Percentiles rank a stretch among this genome's conserved stretches.
These are phyloP conservation scores for Lepraria neglecta DNA, from an alignment of 495 filamentous ascomycete species.

Conservation along the genomic window DNA sequence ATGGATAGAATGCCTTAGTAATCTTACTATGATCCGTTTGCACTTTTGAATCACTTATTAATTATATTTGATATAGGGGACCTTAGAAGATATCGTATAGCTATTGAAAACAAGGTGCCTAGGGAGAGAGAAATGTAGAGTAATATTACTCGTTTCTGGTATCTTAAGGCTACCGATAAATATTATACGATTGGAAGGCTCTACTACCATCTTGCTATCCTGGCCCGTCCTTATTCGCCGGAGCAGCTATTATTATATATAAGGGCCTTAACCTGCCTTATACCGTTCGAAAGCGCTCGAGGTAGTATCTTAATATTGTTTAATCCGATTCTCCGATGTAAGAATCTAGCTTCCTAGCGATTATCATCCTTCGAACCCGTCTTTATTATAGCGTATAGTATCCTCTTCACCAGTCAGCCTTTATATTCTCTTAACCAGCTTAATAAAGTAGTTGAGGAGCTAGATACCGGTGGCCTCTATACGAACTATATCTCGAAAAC, in stretches of 20 bases:
- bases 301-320: conserved; percentile 68
- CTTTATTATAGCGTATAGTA: conserved; percentile 59
- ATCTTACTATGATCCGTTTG: conserved; percentile 45
- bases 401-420: conserved; percentile 54
- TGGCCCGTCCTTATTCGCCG: conserved; percentile 65
- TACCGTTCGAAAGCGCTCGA: conserved; percentile 53
- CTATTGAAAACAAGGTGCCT: conserved; percentile 45
- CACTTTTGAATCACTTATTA: not conserved
- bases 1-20: no score
- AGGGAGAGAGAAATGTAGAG: conserved; percentile 73
- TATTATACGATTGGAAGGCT: conserved; percentile 63
- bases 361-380: conserved; percentile 40
- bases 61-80: conserved; percentile 27
- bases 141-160: conserved; percentile 70
- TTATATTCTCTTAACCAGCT: conserved; percentile 39
- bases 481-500: conserved; percentile 54
- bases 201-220: conserved; percentile 77
- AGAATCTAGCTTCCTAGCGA: conserved; percentile 32
- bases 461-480: conserved; percentile 40
- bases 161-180: conserved; percentile 65
- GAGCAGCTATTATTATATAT: conserved; percentile 73
- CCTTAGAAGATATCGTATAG: conserved; percentile 45
- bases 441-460: conserved; percentile 42
- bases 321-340: conserved; percentile 47
- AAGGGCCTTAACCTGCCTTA: conserved; percentile 41